Evolutionary conservation across 163 green algal genomes (phyloP), one percentile per base, ranked within the genome.

Genomic region (Picocystis sp.): DNA sequence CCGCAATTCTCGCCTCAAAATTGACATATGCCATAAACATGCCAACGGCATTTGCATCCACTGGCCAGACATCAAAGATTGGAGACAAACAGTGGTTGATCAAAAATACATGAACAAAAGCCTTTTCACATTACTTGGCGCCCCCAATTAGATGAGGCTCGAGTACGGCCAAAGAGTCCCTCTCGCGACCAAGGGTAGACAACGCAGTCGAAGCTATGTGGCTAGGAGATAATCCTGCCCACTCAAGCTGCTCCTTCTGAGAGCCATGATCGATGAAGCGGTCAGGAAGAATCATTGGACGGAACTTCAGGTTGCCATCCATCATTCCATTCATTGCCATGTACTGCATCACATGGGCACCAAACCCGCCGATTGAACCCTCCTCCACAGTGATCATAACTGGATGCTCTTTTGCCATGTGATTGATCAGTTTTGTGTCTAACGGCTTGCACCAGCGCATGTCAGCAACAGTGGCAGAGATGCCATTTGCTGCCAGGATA

Each of bases 391-490:
- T 92, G 61, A 99, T 87, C 61, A 99, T 76, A 17, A 82, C 74
- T 0, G 75, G 60, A 67, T 93, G 85, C 71, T 92, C 73, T 22
- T 65, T 71, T 15, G 78, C 84, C 9, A 65, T 44, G 38, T 54
- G 58, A 17, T 59, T 58, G 38, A 96, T 62, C 22, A 94, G 70
- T 34, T 69, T 55, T 1, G 64, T 83, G 71, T 99, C 90, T 35
- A 99, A 72, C 3, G 91, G 91, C 75, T 99, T 99, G 83, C 87
- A 96, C 73, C 97, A 99, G 24, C 91, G 78, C 35, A 87, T 87
- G 70, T 99, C 91, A 23, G 88, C 76, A 0, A 98, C 86, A 1
- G 91, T 97, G 22, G 79, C 74, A 17, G 56, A 79, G 19, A 99
- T 73, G 43, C 82, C 85, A 11, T 69, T 61, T 41, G 85, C 62